Conservation (phyloP, 2,329 filamentous ascomycete genomes). For the Monosporascus cannonballus region DNA sequence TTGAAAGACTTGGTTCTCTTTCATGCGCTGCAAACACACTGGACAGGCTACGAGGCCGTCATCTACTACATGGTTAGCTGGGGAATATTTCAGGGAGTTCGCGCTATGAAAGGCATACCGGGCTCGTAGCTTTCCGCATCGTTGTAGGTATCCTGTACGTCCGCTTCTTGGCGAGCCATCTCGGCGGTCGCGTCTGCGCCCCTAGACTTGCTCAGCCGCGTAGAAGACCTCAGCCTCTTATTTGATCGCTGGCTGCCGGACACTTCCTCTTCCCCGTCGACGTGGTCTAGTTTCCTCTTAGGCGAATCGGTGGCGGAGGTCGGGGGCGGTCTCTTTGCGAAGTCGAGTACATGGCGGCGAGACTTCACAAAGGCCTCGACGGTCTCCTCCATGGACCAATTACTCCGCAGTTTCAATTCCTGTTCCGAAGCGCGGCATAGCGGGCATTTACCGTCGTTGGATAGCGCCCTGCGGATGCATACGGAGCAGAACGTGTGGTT, state of each 20-base stretch:
- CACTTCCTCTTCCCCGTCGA: constrained; percentile 21
- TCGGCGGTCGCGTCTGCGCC: constrained; percentile 31
- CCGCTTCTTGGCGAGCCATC: constrained; percentile 26
- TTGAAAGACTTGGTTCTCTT: constrained; percentile 66
- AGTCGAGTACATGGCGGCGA: constrained; percentile 54
- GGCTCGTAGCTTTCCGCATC: constrained; percentile 11
- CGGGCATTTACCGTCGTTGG: constrained; percentile 80
- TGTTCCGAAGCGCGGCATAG: constrained; percentile 75
- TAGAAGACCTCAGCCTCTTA: constrained; percentile 50
- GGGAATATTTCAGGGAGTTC: too few relatives aligned
- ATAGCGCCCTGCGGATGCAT: constrained; percentile 83
- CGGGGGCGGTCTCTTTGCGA: constrained; percentile 50
- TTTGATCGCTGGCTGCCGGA: constrained; percentile 22
- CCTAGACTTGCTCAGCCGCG: constrained; percentile 39
- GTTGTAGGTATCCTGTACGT: constrained; percentile 27
- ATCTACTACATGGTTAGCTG: constrained; percentile 29
- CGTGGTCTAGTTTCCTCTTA: constrained; percentile 47
- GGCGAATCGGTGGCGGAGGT: constrained; percentile 20
- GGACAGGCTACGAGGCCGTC: constrained; percentile 81
- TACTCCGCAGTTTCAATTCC: constrained; percentile 76
- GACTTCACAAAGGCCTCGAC: constrained; percentile 70
- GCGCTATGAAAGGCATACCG: constrained; percentile 13
- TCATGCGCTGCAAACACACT: constrained; percentile 75
- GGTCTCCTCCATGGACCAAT: constrained; percentile 79
- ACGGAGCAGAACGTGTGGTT: constrained; percentile 95